These are phyloP conservation scores for Rosellinia necatrix DNA, from an alignment of 2,329 filamentous ascomycete genomes.

Conservation along the genomic window DNA sequence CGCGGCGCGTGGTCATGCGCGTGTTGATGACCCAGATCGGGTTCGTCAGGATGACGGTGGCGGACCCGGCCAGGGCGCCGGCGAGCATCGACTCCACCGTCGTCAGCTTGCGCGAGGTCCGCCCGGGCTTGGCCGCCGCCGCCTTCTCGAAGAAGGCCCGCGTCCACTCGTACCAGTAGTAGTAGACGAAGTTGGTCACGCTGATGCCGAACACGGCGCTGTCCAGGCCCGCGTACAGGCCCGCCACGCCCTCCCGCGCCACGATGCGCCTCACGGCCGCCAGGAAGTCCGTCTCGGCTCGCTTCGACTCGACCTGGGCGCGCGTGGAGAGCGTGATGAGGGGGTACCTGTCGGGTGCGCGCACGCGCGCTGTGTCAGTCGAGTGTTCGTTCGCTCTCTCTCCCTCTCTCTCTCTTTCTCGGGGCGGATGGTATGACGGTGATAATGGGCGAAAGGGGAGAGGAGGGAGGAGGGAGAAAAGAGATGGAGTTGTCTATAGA, in stretches of 20 bases:
- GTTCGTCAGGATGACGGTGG: constrained; percentile 95
- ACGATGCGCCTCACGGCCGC: constrained; percentile 85
- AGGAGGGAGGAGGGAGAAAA: neutral
- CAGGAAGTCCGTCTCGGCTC: constrained; percentile 82
- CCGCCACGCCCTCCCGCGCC: constrained; percentile 84
- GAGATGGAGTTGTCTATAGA: neutral
- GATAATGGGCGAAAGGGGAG: neutral
- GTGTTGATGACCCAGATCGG: constrained; percentile 99
- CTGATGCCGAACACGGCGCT: constrained; percentile 96
- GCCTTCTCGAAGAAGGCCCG: constrained; percentile 83
- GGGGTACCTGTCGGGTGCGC: constrained; percentile 70
- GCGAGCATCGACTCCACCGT: constrained; percentile 94
- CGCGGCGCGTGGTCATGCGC: constrained; percentile 89
- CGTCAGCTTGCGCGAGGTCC: constrained; percentile 79
- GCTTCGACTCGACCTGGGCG: constrained; percentile 96
- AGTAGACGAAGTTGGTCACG: constrained; percentile 99
- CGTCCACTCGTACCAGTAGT: constrained; percentile 99
- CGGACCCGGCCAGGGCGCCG: constrained; percentile 88
- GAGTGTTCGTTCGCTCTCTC: neutral
- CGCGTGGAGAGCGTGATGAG: constrained; percentile 97
- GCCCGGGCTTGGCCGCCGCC: constrained; percentile 73
- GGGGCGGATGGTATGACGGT: neutral
- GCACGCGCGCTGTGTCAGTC: neutral
- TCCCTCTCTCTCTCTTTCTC: no score
- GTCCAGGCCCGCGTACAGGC: constrained; percentile 91